Evolutionary conservation across 2,329 filamentous ascomycete genomes (phyloP), one percentile per base, ranked within the genome.

Genomic region (Pyrenophora seminiperda): DNA sequence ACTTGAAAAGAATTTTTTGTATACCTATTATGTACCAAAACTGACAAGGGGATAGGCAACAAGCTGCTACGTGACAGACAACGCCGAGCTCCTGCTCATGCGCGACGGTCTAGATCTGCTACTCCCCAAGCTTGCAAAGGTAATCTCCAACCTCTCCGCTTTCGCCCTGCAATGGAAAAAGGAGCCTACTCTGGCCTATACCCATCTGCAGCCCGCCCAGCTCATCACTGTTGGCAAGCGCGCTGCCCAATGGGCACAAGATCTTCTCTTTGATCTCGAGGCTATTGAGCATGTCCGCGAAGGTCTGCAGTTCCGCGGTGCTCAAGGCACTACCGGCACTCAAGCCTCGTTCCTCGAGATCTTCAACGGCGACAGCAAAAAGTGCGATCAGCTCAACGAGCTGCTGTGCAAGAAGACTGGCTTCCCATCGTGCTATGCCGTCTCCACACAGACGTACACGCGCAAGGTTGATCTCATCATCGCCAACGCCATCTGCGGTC

Each of bases 401-500:
- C 77, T 87, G 1, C 80, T 88, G 11, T 85, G 82, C 41, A 67
- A 84, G 68, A 87, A 87, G 70, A 82, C 84, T n/a, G 84, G 84
- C 17, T 88, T 88, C 69, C 71, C 73, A 36, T 78, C 78, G 24
- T 79, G 80, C 37, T 87, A 83, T 66, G 80, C 81, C 55, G 83
- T 91, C 50, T 88, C 86, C 6, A 85, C 84, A 15, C 89, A 92
- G 68, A 89, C 86, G 5, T 89, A 89, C 75, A 86, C 88, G 4
- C 83, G 90, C 56, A 94, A 94, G 76, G 86, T 96, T 46, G 91
- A 97, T 69, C 79, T 89, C 32, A 80, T 87, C 48, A 79, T 96
- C n/a, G 82, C 86, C 63, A 92, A 94, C 67, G 90, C 89, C n/a
- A 78, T 96, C 27, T 81, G 83, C 24, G 89, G 85, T 1, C 85